Conservation (phyloP, 768 basidiomycete species). For the Boletus rubescentipes region DNA sequence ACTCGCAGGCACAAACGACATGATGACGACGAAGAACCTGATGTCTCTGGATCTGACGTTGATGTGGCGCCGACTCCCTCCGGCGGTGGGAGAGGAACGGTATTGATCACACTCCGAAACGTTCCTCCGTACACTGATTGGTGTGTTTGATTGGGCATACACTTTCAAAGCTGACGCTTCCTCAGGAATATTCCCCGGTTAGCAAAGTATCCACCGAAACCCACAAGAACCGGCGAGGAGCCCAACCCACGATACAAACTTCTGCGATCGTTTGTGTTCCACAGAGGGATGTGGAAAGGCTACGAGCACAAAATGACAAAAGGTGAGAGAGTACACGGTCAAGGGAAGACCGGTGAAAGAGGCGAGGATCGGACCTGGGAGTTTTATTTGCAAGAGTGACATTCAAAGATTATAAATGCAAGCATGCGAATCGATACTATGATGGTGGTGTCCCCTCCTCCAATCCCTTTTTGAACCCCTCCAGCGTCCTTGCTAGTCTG, state of each 20-base stretch:
- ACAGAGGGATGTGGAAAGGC: constrained; percentile 67
- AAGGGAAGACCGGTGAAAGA: constrained; percentile 65
- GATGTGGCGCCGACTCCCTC: constrained; percentile 3
- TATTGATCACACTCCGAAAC: constrained; percentile 86
- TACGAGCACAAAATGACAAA: constrained; percentile 96
- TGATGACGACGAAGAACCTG: constrained; percentile 37
- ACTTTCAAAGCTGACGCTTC: constrained; percentile 6
- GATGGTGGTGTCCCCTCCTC: constrained; percentile 42
- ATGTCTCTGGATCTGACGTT: constrained; percentile 16
- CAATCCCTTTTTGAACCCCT: constrained; percentile 69
- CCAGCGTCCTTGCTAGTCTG: constrained; percentile 65
- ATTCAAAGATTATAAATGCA: constrained; percentile 7
- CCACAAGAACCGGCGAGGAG: constrained; percentile 41
- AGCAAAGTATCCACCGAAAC: constrained; percentile 69
- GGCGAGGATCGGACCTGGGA: constrained; percentile 90
- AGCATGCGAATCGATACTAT: constrained; percentile 16
- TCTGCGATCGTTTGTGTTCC: constrained; percentile 79
- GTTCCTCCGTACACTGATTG: constrained; percentile 86
- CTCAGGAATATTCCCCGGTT: constrained; percentile 73
- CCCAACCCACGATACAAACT: constrained; percentile 69
- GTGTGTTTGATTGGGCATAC: constrained; percentile 39
- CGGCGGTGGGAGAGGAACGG: constrained; percentile 53
- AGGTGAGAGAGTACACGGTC: constrained; percentile 70
- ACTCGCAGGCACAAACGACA: constrained; percentile 46
- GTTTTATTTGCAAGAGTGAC: constrained; percentile 53